Conservation (phyloP, 768 basidiomycete genomes). For the Trametes villosa region DNA sequence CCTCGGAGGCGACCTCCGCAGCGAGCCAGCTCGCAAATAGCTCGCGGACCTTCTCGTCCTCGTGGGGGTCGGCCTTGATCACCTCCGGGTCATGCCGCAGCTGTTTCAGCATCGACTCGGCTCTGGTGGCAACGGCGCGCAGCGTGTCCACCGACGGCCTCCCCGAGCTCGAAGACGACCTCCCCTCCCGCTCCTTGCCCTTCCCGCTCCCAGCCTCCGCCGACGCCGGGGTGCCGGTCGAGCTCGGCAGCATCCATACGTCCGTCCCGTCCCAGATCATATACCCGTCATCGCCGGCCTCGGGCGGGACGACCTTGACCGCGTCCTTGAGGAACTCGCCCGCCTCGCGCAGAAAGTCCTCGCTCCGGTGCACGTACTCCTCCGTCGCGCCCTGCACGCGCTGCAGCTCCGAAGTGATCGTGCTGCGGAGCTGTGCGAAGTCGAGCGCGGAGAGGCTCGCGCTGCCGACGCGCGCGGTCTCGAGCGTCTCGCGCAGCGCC, state of each 20-base stretch:
- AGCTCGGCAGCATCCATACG: constrained; percentile 75
- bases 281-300: constrained; percentile 43
- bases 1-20: constrained; percentile 53
- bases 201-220: constrained; percentile 28
- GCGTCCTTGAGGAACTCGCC: constrained; percentile 70
- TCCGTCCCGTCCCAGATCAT: constrained; percentile 86
- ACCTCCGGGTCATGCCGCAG: constrained; percentile 77
- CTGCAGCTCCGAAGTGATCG: constrained; percentile 66
- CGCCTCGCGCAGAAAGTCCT: constrained; percentile 67
- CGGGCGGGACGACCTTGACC: constrained; percentile 91
- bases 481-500: constrained; percentile 44
- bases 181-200: constrained; percentile 45
- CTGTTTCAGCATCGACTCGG: constrained; percentile 74
- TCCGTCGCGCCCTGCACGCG: constrained; percentile 81
- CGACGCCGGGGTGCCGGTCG: constrained; percentile 27
- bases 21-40: constrained; percentile 62
- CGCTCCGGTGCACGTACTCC: constrained; percentile 66
- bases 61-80: constrained; percentile 74
- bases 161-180: constrained; percentile 32
- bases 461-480: constrained; percentile 54
- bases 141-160: constrained; percentile 45
- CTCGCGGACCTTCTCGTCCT: constrained; percentile 57
- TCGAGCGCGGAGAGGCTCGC: constrained; percentile 51
- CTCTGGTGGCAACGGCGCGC: constrained; percentile 69
- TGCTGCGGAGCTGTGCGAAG: constrained; percentile 66